These are phyloP conservation scores for Clitopilus hobsonii DNA, from an alignment of 768 basidiomycete genomes.

Conservation along the genomic window DNA sequence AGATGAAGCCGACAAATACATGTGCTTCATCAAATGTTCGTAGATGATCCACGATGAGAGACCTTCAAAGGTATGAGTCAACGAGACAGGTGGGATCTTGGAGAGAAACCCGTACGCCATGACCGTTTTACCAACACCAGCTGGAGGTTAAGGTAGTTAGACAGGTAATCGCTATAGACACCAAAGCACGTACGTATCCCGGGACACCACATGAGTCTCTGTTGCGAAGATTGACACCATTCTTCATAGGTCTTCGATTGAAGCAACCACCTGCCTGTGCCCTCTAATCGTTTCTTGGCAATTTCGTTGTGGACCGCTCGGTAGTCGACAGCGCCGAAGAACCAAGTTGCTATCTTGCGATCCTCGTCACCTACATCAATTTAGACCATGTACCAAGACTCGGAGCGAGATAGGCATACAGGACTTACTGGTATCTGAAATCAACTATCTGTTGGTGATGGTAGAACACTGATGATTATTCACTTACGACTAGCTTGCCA, in stretches of 20 bases:
- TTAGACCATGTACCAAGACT: background rate
- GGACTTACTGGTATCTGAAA: background rate
- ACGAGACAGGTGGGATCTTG: background rate
- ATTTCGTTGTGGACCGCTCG: background rate
- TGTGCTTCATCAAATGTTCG: background rate
- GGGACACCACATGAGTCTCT: background rate
- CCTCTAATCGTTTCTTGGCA: background rate
- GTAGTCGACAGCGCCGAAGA: background rate
- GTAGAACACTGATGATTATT: background rate
- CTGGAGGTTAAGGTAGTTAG: background rate
- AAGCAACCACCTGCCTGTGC: background rate
- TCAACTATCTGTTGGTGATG: background rate
- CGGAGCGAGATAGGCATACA: background rate
- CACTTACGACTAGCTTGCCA: background rate
- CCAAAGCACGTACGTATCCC: background rate
- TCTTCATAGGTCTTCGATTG: background rate
- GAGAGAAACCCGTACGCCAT: background rate
- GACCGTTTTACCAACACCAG: background rate
- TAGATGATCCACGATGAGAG: background rate
- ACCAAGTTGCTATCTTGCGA: background rate
- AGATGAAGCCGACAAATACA: background rate
- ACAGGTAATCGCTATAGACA: background rate
- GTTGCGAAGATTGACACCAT: background rate
- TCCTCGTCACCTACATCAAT: background rate
- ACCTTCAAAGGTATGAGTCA: background rate